Percentiles rank a stretch among this genome's conserved stretches.
Conservation (phyloP, 2,329 filamentous ascomycete genomes). For the Penicillium oxalicum region DNA sequence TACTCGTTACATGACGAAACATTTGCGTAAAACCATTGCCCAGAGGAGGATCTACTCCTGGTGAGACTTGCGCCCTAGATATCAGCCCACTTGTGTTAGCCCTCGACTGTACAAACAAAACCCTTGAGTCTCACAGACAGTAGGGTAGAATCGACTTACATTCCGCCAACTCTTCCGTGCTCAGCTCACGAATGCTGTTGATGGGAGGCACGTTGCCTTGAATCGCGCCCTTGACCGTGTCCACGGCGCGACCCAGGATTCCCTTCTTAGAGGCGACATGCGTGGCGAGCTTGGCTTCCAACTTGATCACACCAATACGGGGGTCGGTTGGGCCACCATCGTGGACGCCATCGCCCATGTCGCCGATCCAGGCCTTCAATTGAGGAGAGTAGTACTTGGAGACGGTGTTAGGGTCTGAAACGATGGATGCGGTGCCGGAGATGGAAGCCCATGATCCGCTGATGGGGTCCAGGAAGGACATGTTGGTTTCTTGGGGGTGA, state of each 20-base stretch:
- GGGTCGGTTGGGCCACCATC: conserved; percentile 78
- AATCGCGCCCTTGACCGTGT: conserved; percentile 69
- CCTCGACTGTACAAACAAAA: too few species aligned
- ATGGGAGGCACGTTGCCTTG: conserved; percentile 66
- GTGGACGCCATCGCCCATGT: conserved; percentile 75
- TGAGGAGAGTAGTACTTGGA: conserved; percentile 67
- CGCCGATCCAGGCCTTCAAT: conserved; percentile 80
- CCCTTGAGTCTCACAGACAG: too few species aligned
- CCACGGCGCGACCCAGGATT: conserved; percentile 57
- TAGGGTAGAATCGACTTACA: conserved; percentile 38
- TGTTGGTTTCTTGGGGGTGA: conserved; percentile 67
- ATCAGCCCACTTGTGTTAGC: neutral
- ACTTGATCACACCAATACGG: conserved; percentile 72
- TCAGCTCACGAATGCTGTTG: conserved; percentile 71
- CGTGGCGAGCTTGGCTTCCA: conserved; percentile 65
- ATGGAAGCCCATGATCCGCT: conserved; percentile 82
- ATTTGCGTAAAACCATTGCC: too few species aligned
- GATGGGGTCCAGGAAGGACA: conserved; percentile 66
- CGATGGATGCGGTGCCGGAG: conserved; percentile 64
- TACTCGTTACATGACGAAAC: too few species aligned
- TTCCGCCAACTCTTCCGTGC: conserved; percentile 57
- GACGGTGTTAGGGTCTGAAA: conserved; percentile 63
- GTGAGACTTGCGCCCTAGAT: conserved; percentile 29
- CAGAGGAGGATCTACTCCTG: conserved; percentile 8
- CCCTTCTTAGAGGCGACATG: conserved; percentile 63